Evolutionary conservation across 2,329 filamentous ascomycete genomes (phyloP).

Genomic region (Rosellinia necatrix): DNA sequence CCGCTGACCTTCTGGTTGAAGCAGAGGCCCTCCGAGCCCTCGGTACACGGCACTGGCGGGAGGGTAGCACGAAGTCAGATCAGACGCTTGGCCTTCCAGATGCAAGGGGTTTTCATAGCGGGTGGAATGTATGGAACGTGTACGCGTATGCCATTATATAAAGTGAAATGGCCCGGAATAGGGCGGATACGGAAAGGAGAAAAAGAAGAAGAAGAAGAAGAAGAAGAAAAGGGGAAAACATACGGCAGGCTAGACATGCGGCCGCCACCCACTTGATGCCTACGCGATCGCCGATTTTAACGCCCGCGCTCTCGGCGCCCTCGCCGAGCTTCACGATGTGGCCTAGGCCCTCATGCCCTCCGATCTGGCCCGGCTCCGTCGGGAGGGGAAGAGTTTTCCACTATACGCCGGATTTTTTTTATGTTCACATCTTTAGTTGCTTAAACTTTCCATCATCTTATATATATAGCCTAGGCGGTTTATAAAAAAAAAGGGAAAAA

Average conservation of each 20-base stretch:
- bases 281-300: slow-evolving; percentile 28
- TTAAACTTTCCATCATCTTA: no score
- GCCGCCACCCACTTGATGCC: slow-evolving; percentile 29
- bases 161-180: no score
- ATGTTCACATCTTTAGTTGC: no score
- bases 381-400: slow-evolving; percentile 15
- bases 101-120: no score
- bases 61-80: slow-evolving; percentile 6
- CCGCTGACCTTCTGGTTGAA: slow-evolving; percentile 27
- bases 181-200: no score
- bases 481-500: no score
- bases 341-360: slow-evolving; percentile 29
- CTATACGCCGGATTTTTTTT: not conserved
- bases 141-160: no score
- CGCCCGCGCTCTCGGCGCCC: slow-evolving; percentile 11
- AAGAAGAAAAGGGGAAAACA: not conserved
- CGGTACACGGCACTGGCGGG: slow-evolving; percentile 20
- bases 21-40: slow-evolving; percentile 24
- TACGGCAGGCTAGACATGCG: slow-evolving; percentile 27
- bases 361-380: slow-evolving; percentile 21
- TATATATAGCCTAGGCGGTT: not conserved
- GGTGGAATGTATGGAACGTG: no score
- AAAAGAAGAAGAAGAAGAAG: not conserved
- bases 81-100: not conserved
- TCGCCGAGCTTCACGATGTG: slow-evolving; percentile 24